Conservation (phyloP, 768 basidiomycete species). For the Boletus vinaceobasis region DNA sequence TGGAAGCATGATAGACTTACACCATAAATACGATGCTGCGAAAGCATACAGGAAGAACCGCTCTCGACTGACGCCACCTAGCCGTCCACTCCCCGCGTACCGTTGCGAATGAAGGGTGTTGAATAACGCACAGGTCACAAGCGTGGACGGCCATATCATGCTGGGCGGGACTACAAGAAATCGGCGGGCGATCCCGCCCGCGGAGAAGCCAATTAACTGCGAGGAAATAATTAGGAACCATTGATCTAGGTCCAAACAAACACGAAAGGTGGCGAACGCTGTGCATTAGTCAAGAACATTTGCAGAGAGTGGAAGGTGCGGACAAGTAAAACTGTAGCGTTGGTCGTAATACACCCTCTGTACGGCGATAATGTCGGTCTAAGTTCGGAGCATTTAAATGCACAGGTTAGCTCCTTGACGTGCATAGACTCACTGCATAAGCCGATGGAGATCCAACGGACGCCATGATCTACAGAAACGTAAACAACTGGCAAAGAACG, state of each 20-base stretch:
- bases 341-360: constrained; percentile 72
- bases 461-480: constrained; percentile 45
- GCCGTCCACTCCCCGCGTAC: constrained; percentile 60
- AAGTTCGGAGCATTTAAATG: not conserved
- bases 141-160: constrained; percentile 74
- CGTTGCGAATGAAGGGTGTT: constrained; percentile 73
- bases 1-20: constrained; percentile 31
- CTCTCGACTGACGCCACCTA: constrained; percentile 67
- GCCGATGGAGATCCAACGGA: constrained; percentile 57
- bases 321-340: constrained; percentile 57
- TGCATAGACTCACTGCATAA: constrained; percentile 46
- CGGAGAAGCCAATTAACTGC: constrained; percentile 78
- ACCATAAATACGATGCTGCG: constrained; percentile 56
- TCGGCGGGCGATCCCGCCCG: constrained; percentile 70
- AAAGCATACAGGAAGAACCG: constrained; percentile 73
- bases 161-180: constrained; percentile 62
- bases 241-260: constrained; percentile 46
- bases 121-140: constrained; percentile 72
- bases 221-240: constrained; percentile 78
- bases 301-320: constrained; percentile 13
- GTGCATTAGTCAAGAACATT: not conserved
- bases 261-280: not conserved
- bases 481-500: constrained; percentile 17
- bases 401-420: not conserved
- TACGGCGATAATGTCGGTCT: constrained; percentile 73